Conservation (phyloP, 208 protist genomes). For the Leishmania arabica region DNA sequence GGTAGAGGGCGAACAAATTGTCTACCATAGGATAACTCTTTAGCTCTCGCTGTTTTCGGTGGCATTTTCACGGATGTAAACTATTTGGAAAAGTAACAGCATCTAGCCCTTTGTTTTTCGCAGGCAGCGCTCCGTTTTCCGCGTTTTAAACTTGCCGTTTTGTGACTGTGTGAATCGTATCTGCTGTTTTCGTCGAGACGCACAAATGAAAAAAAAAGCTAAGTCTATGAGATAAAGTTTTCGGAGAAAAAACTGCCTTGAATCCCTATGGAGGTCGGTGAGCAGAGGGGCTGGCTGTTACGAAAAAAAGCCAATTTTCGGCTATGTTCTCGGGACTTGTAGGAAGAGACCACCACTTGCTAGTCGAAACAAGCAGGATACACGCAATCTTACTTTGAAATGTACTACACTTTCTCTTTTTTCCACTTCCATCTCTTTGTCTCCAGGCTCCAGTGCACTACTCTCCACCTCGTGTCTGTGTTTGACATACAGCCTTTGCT, state of each 20-base stretch:
- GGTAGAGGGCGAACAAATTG: not conserved
- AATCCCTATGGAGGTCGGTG: not conserved
- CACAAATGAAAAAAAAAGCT: not conserved
- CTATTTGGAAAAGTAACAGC: not conserved
- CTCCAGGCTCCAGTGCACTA: not conserved
- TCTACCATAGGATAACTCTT: constrained; percentile 6
- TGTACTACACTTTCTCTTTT: not conserved
- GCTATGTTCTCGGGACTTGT: not conserved
- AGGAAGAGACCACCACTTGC: not conserved
- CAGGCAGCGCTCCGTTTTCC: not conserved
- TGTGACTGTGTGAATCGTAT: not conserved
- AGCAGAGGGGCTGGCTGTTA: not conserved
- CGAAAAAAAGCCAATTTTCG: not conserved
- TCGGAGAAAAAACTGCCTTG: not conserved
- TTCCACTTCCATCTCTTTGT: not conserved
- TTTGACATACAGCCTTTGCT: not conserved
- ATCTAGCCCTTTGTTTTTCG: not conserved
- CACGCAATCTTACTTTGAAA: not conserved
- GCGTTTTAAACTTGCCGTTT: not conserved
- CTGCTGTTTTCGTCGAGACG: not conserved
- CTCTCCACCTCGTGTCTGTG: not conserved
- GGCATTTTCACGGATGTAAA: constrained; percentile 3
- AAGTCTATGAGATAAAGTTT: too few relatives aligned
- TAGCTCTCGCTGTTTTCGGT: constrained; percentile 14
- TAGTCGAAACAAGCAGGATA: not conserved